Conservation (phyloP, 257 asterid species). For the Agastache rugosa region DNA sequence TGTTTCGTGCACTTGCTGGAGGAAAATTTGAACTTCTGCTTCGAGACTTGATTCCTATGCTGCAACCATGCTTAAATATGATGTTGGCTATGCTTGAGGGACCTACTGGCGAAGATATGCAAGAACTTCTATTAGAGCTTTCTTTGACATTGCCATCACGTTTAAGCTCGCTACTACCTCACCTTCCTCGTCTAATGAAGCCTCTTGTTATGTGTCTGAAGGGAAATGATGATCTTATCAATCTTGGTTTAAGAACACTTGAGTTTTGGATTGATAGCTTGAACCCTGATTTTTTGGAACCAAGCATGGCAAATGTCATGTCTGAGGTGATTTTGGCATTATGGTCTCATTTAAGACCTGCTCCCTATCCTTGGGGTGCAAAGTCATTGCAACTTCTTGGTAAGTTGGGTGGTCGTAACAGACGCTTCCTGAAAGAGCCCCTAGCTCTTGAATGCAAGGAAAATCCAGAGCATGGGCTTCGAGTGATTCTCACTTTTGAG, state of each 20-base stretch:
- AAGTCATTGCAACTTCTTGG: constrained; percentile 97
- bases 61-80: constrained; percentile 92
- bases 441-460: constrained; percentile 99
- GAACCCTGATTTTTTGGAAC: constrained; percentile 98
- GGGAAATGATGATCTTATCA: constrained; percentile 92
- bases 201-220: constrained; percentile 98
- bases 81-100: constrained; percentile 95
- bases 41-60: constrained; percentile 86
- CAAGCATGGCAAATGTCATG: constrained; percentile 99
- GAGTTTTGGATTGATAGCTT: constrained; percentile 99
- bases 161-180: constrained; percentile 90
- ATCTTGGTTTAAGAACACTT: constrained; percentile 94
- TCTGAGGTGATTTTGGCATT: constrained; percentile 97
- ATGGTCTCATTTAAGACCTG: constrained; percentile 97
- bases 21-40: constrained; percentile 94
- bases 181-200: constrained; percentile 96
- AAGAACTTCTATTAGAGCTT: constrained; percentile 87
- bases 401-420: constrained; percentile 95
- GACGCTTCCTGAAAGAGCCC: constrained; percentile 98
- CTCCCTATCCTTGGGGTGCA: constrained; percentile 97
- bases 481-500: constrained; percentile 95
- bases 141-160: constrained; percentile 91
- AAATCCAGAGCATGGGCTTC: constrained; percentile 98
- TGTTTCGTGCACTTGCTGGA: constrained; percentile 97
- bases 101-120: constrained; percentile 92